These are phyloP conservation scores for Phytophthora multivora DNA, from an alignment of 352 stramenopile species.

Conservation along the genomic window DNA sequence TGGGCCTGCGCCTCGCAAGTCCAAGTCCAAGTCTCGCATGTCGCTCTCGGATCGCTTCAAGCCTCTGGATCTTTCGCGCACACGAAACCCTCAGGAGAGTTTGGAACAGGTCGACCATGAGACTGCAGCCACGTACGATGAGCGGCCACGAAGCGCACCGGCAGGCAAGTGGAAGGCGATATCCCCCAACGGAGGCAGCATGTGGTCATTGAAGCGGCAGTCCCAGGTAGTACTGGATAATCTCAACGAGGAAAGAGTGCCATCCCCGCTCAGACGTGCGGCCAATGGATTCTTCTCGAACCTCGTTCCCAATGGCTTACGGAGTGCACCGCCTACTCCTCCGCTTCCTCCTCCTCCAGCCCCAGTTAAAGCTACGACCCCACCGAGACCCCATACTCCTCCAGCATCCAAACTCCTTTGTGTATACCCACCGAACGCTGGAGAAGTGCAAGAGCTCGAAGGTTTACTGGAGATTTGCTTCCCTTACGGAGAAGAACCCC, in stretches of 20 bases:
- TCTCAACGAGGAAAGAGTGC: slow-evolving; percentile 33
- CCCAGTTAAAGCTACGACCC: slow-evolving; percentile 8
- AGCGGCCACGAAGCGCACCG: slow-evolving; percentile 18
- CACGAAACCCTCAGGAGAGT: slow-evolving; percentile 47
- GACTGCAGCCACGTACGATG: slow-evolving; percentile 8
- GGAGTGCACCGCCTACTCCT: slow-evolving; percentile 31
- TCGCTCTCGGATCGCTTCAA: slow-evolving; percentile 47
- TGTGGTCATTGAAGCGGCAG: slow-evolving; percentile 32
- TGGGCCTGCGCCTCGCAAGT: slow-evolving; percentile 40
- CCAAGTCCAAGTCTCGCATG: slow-evolving; percentile 37
- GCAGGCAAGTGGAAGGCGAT: slow-evolving; percentile 35
- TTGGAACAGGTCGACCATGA: slow-evolving; percentile 27
- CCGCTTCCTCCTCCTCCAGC: slow-evolving; percentile 15
- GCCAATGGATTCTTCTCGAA: slow-evolving; percentile 42
- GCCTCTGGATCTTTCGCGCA: slow-evolving; percentile 46
- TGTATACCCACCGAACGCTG: slow-evolving; percentile 47
- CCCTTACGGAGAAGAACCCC: slow-evolving; percentile 58
- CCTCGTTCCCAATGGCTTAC: slow-evolving; percentile 36
- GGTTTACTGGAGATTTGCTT: slow-evolving; percentile 80
- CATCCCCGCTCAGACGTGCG: slow-evolving; percentile 27
- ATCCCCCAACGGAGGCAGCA: slow-evolving; percentile 20
- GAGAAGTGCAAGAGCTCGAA: slow-evolving; percentile 62
- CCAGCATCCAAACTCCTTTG: slow-evolving; percentile 57
- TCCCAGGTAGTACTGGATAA: slow-evolving; percentile 34
- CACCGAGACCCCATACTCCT: background rate